Base-by-base conservation (phyloP, 2,329 filamentous ascomycete genomes). In the Rugonectria rugulosa region DNA sequence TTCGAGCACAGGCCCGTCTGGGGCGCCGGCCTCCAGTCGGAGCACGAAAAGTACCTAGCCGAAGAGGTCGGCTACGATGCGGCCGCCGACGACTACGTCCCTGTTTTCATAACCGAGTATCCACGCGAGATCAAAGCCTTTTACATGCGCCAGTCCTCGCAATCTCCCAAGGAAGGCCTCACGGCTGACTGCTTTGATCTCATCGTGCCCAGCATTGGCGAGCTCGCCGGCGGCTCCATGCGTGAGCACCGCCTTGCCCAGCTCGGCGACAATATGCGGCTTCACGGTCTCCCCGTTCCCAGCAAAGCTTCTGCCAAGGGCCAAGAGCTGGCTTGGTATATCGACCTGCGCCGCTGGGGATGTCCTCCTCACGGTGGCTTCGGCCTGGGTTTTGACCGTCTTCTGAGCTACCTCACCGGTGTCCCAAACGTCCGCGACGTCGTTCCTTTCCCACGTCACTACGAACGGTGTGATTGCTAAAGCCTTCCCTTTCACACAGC, bases 171-270 rank as follows among this genome's bases (percentile, higher is more conserved):
- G 5, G 61, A 70, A 40, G 71, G 73, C 40, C 64, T 70, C 41
- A 96, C 92, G 5, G 92, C 92, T 11, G 91, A 92, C 56, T 96
- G 92, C 75, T 97, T 97, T 71, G 93, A 97, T 72, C 83, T 97
- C 42, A 80, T 97, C 14, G 87, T 97, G 14, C 92, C 92, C 14
- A 90, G 92, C 56, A 81, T 94, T 53, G 92, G 91, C 70, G 93
- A 97, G 75, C 84, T 97, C 43, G 91, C 89, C 2, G 93, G 93
- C 21, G 93, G 93, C 29, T 96, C 92, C 4, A 86, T 97, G 79
- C 91, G 93, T 75, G 92, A 97, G 75, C 87, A 96, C 74, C 85
- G 90, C 37, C 77, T 92, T 29, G 75, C 83, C 2, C 77, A 87
- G 40, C 80, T 96, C 19, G 75, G 89, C 56, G 77, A 83, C 48